Conservation (phyloP, 2,329 filamentous ascomycete species). For the Alternaria consortialis region DNA sequence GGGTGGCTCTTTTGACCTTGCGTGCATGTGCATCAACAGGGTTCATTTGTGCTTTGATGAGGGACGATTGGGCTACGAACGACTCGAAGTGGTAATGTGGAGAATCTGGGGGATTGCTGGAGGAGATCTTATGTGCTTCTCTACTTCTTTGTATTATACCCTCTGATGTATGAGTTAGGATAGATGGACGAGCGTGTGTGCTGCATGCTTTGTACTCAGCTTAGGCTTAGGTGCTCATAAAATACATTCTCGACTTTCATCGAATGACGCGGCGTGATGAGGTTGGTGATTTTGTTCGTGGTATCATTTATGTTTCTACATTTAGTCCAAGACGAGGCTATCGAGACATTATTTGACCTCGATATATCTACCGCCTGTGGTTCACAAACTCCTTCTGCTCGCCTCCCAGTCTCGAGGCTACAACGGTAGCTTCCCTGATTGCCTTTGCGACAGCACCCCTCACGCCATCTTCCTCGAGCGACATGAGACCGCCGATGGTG, state of each 20-base stretch:
- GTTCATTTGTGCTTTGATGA: not conserved
- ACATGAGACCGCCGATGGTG: conserved; percentile 76
- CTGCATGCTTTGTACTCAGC: conserved; percentile 8
- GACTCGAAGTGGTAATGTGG: not conserved
- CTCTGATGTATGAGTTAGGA: conserved; percentile 6
- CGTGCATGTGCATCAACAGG: not conserved
- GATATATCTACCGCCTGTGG: conserved; percentile 47
- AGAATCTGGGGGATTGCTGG: not conserved
- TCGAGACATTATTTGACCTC: not conserved
- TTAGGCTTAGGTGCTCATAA: conserved; percentile 9
- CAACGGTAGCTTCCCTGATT: conserved; percentile 74
- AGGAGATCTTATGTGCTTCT: conserved; percentile 8
- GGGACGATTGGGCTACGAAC: not conserved
- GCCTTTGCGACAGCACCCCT: conserved; percentile 73
- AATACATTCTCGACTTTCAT: not conserved
- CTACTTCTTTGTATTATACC: conserved; percentile 30
- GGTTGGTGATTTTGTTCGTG: not conserved
- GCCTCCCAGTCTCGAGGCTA: conserved; percentile 71
- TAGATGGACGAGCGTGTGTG: not conserved
- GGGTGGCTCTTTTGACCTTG: not conserved
- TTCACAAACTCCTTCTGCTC: conserved; percentile 59
- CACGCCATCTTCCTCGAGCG: conserved; percentile 76
- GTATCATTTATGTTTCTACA: conserved; percentile 13
- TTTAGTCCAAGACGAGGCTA: not conserved
- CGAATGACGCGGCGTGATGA: not conserved